Evolutionary conservation across 495 filamentous ascomycete genomes (phyloP).

Genomic region (Penicillium arizonense): DNA sequence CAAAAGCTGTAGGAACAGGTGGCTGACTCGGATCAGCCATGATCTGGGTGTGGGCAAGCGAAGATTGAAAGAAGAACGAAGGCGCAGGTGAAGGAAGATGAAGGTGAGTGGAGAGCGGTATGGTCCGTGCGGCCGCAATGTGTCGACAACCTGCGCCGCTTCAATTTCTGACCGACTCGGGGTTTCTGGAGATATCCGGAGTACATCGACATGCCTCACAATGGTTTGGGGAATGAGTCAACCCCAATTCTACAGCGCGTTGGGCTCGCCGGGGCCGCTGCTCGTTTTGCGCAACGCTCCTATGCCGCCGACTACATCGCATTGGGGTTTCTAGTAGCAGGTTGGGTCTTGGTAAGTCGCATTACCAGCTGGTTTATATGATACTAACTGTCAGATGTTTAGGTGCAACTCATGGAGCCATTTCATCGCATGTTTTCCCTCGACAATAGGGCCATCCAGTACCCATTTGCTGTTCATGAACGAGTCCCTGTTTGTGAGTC

Average conservation of each 20-base stretch:
- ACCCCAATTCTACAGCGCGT: conserved; percentile 24
- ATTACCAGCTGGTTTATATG: too few species aligned
- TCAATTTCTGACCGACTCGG: background rate
- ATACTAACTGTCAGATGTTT: background rate
- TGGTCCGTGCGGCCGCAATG: conserved; percentile 11
- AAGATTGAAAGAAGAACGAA: background rate
- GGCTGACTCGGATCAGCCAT: conserved; percentile 54
- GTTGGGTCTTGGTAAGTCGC: conserved; percentile 61
- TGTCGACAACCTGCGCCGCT: background rate
- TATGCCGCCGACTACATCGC: conserved; percentile 88
- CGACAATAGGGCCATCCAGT: conserved; percentile 79
- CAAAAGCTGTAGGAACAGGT: conserved; percentile 63
- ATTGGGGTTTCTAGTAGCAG: conserved; percentile 62
- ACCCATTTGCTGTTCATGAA: conserved; percentile 81
- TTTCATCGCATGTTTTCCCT: conserved; percentile 81
- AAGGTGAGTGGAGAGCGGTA: background rate
- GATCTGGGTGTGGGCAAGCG: background rate
- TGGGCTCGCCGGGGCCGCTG: conserved; percentile 37
- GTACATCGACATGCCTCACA: conserved; percentile 29
- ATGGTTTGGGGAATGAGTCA: conserved; percentile 27
- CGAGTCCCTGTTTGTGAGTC: conserved; percentile 73
- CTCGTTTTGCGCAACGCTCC: conserved; percentile 58
- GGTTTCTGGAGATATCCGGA: background rate
- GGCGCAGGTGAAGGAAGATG: background rate
- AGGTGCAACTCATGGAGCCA: conserved; percentile 74